Conservation (phyloP, 2,329 filamentous ascomycete genomes). For the Septoria linicola region DNA sequence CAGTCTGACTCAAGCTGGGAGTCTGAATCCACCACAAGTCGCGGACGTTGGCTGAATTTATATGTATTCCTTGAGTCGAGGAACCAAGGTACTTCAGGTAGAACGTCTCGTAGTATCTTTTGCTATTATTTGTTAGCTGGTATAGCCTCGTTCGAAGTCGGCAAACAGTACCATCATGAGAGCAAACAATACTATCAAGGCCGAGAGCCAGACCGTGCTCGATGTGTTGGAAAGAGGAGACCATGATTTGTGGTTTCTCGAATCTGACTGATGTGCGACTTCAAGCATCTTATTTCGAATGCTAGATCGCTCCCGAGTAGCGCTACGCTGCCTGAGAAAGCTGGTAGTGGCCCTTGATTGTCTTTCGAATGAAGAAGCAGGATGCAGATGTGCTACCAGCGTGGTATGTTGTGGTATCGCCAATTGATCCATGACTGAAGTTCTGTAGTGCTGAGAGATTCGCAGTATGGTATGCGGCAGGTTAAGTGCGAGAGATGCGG, state of each 20-base stretch:
- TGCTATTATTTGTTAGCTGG: constrained; percentile 3
- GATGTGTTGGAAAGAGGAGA: background rate
- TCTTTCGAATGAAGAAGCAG: background rate
- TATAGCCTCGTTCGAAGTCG: background rate
- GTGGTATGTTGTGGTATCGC: constrained; percentile 11
- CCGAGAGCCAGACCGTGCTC: background rate
- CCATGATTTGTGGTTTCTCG: background rate
- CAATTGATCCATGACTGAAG: constrained; percentile 8
- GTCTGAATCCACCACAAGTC: constrained; percentile 2
- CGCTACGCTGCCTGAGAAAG: background rate
- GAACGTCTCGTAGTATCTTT: background rate
- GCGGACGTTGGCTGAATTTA: constrained; percentile 5
- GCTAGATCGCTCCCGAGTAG: constrained; percentile 1
- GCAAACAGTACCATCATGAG: constrained; percentile 3
- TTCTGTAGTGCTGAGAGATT: background rate
- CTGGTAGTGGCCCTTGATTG: background rate
- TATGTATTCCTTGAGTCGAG: constrained; percentile 3
- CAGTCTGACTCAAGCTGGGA: background rate
- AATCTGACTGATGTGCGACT: constrained; percentile 3
- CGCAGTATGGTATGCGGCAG: background rate
- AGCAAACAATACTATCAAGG: background rate
- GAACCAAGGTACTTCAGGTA: background rate
- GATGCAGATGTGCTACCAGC: constrained; percentile 9
- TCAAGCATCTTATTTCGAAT: constrained; percentile 8
- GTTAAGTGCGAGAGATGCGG: background rate